Evolutionary conservation across 148 eudicot genomes (phyloP), one percentile per base, ranked within the genome.

Genomic region (Nepenthes mirabilis): DNA sequence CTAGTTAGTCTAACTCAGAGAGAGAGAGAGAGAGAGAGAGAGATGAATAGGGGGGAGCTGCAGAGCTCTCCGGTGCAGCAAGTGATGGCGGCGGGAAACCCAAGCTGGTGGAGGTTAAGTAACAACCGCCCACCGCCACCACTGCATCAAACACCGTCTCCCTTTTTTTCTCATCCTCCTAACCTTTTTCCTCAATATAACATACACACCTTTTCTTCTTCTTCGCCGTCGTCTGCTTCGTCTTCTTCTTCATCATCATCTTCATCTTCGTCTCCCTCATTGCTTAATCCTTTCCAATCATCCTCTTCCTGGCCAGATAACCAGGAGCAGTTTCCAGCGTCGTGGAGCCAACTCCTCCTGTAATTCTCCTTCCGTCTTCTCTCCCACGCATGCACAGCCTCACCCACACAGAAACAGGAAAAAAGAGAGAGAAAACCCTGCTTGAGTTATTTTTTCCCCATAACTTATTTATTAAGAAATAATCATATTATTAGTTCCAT

Each of bases 61-160:
- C 86, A 85, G 68, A 88, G 82, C 80, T 76, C 83, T 35, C 79
- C 84, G 66, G 82, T 82, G 77, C 96, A 88, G 34, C 91, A 88
- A 69, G 74, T 89, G 81, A 73, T 80, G 83, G 78, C 71, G 14
- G 65, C 82, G 58, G 84, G 89, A 9, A 75, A 72, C 67, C 89
- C 96, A 33, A 75, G 61, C 53, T 81, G 37, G 54, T 80, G 86
- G 81, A 81, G 40, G 67, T 75, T 72, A 23, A 73, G 71, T 48
- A 81, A 70, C 57, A 75, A 68, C 68, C 75, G 73, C 65, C 83
- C 79, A 23, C 79, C 85, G 6, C 52, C 68, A 11, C 57, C 49
- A 1, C 75, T 61, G 5, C 58, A 47, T 0, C 65, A 33, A 33
- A 2, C 8, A 34, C 36, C 58, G 23, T 61, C 63, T 61, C 75